Conservation (phyloP, 139 green algal species). For the Gonium pectorale region DNA sequence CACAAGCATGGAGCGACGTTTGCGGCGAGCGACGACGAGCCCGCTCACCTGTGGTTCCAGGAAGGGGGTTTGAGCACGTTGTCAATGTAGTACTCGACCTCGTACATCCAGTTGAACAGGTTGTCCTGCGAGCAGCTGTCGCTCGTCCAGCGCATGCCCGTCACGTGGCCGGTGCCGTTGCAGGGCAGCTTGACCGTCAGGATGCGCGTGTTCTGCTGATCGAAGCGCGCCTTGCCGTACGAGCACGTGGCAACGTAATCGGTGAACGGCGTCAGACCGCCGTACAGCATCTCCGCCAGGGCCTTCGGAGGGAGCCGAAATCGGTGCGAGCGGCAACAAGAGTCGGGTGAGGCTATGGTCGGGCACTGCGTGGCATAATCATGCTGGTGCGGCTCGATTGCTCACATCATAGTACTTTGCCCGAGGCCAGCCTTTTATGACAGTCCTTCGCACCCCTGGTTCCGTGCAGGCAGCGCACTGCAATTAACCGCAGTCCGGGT, state of each 20-base stretch:
- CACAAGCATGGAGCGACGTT: not conserved
- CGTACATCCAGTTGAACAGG: conserved; percentile 47
- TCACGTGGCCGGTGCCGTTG: conserved; percentile 10
- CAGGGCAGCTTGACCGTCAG: conserved; percentile 33
- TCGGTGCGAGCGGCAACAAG: not conserved
- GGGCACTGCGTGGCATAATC: too few relatives aligned
- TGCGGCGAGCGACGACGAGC: too few relatives aligned
- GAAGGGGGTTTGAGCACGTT: conserved; percentile 17
- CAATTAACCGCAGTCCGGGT: not conserved
- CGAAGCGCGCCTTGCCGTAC: conserved; percentile 44
- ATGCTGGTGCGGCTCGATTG: too few relatives aligned
- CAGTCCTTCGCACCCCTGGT: not conserved
- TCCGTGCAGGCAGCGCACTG: not conserved
- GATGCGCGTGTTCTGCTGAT: conserved; percentile 19
- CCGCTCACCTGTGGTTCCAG: conserved; percentile 30
- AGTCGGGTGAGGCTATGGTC: too few relatives aligned
- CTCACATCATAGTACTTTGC: too few relatives aligned
- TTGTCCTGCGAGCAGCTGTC: conserved; percentile 33
- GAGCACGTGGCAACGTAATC: conserved; percentile 44
- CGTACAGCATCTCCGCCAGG: conserved; percentile 16
- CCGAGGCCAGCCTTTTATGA: not conserved
- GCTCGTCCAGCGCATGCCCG: conserved; percentile 9
- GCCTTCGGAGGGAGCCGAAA: not conserved
- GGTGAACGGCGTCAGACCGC: conserved; percentile 17
- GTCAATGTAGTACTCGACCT: conserved; percentile 43